phyloP scores from a whole-genome alignment of 495 filamentous ascomycete species.

The Cetradonia linearis region DNA sequence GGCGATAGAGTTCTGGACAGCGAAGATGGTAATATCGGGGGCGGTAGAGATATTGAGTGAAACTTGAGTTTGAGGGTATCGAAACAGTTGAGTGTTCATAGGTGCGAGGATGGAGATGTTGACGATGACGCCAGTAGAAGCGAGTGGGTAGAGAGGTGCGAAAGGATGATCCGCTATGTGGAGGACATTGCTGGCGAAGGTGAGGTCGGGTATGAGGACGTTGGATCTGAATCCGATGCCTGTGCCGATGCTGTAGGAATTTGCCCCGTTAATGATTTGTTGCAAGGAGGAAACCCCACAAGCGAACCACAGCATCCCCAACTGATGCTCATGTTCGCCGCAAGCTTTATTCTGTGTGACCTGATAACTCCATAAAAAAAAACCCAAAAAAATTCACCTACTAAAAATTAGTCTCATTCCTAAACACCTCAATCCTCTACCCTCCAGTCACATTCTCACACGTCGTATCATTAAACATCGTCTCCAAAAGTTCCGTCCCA shows the following conservation, averaged over 20 bases:
- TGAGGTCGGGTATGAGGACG: conserved; percentile 8
- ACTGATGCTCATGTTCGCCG: background rate
- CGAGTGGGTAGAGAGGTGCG: conserved; percentile 7
- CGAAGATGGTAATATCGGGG: conserved; percentile 8
- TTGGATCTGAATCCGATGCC: conserved; percentile 10
- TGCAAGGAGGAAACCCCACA: background rate
- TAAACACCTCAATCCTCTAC: conserved; percentile 1
- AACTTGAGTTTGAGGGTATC: background rate
- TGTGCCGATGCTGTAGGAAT: background rate
- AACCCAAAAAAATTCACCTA: background rate
- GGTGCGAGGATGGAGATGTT: background rate
- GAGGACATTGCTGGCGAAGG: conserved; percentile 3
- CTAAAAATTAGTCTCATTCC: conserved; percentile 6
- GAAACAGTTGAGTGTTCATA: background rate
- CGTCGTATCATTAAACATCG: conserved; percentile 4
- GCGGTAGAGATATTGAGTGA: background rate
- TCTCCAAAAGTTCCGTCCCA: background rate
- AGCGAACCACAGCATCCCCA: background rate
- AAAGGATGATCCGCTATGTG: conserved; percentile 7
- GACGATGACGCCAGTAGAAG: conserved; percentile 3
- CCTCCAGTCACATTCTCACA: conserved; percentile 2
- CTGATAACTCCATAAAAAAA: background rate
- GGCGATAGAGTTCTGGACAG: conserved; percentile 1
- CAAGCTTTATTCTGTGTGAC: background rate
- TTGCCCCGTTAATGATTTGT: background rate